These are phyloP conservation scores for Monilinia fructicola DNA, from an alignment of 2,329 filamentous ascomycete species.

Conservation along the genomic window DNA sequence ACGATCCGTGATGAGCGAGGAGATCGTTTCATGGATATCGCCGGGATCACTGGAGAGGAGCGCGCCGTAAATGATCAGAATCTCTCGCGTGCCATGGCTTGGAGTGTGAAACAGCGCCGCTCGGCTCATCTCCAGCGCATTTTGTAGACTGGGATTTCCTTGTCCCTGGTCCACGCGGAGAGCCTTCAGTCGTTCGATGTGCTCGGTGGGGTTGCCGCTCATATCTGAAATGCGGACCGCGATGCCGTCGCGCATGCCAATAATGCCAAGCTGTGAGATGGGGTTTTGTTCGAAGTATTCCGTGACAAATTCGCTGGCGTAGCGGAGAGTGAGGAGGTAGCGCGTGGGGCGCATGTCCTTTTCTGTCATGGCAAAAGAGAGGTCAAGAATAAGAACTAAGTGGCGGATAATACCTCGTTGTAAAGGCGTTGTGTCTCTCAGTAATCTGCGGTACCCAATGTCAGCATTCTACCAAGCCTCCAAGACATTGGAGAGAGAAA, in stretches of 20 bases:
- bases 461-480: slow-evolving; percentile 12
- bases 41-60: slow-evolving; percentile 88
- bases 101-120: slow-evolving; percentile 91
- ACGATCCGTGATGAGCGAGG: slow-evolving; percentile 72
- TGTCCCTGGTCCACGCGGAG: slow-evolving; percentile 67
- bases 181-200: slow-evolving; percentile 72
- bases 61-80: slow-evolving; percentile 88
- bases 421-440: slow-evolving; percentile 91
- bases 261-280: slow-evolving; percentile 88
- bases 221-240: slow-evolving; percentile 84
- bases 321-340: slow-evolving; percentile 77
- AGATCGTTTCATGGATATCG: slow-evolving; percentile 90
- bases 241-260: slow-evolving; percentile 91
- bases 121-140: slow-evolving; percentile 92
- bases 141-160: slow-evolving; percentile 81
- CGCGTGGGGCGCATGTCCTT: slow-evolving; percentile 91
- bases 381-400: slow-evolving; percentile 83
- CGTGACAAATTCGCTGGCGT: slow-evolving; percentile 81
- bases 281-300: slow-evolving; percentile 99
- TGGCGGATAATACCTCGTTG: slow-evolving; percentile 98
- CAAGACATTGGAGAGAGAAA: background rate
- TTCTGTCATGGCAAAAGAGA: slow-evolving; percentile 90
- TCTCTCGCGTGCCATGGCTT: slow-evolving; percentile 87
- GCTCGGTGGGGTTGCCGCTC: slow-evolving; percentile 86
- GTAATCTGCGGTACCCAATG: slow-evolving; percentile 55